phyloP scores from a whole-genome alignment of 225 moss, liverwort and hornwort species.

The Thuidium tamariscinum region DNA sequence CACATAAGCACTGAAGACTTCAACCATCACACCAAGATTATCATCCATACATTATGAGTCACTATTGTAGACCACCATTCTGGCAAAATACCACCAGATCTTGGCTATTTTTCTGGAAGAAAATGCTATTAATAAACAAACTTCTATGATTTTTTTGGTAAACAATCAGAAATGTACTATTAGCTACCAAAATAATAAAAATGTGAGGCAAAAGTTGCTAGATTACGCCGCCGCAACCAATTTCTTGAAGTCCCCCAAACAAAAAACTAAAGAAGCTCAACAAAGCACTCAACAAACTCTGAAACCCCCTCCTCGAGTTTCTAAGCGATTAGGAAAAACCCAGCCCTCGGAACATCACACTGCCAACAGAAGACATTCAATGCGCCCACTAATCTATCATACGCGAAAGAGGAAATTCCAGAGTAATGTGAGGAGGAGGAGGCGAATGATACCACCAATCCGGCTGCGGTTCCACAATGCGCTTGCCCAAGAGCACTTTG shows the following conservation, averaged over 20 bases:
- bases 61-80: not conserved
- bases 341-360: not conserved
- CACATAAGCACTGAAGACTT: not conserved
- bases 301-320: not conserved
- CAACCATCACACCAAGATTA: not conserved
- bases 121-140: not conserved
- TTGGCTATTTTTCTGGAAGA: not conserved
- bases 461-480: conserved; percentile 86
- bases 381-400: not conserved
- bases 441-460: conserved; percentile 66
- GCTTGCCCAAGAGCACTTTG: conserved; percentile 66
- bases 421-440: not conserved
- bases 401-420: not conserved
- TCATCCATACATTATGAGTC: not conserved
- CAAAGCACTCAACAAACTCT: not conserved
- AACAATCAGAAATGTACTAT: not conserved
- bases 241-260: not conserved
- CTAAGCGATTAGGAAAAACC: not conserved
- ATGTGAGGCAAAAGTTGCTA: not conserved
- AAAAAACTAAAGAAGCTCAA: not conserved
- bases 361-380: not conserved
- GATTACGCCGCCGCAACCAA: not conserved
- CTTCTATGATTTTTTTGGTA: too few species aligned
- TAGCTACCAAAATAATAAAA: not conserved
- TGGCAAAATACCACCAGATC: not conserved